A percentile compares a stretch with the other conserved stretches of the same genome.
phyloP scores from a whole-genome alignment of 805 yeast species.

The Soucietia sequanensis region DNA sequence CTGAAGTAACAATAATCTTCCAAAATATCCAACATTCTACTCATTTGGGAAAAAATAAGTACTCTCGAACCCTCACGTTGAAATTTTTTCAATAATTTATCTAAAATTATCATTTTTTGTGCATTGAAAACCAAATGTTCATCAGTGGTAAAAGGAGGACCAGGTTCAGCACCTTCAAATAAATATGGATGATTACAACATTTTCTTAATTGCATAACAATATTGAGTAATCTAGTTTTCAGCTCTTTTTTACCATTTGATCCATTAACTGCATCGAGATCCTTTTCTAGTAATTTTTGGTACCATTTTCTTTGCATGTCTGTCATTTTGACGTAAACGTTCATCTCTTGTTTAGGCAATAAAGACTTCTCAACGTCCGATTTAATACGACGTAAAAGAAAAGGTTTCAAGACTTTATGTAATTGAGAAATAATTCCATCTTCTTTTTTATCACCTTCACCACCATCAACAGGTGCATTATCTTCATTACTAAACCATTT shows the following conservation, averaged over 20 bases:
- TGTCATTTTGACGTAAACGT: constrained; percentile 71
- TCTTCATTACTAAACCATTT: constrained; percentile 59
- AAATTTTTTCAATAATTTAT: constrained; percentile 59
- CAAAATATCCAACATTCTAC: constrained; percentile 73
- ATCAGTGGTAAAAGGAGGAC: constrained; percentile 84
- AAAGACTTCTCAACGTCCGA: constrained; percentile 79
- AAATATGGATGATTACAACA: constrained; percentile 85
- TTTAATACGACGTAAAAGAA: constrained; percentile 71
- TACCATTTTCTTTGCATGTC: constrained; percentile 82
- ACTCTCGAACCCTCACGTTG: constrained; percentile 74
- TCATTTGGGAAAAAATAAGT: constrained; percentile 79
- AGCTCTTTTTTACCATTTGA: constrained; percentile 72
- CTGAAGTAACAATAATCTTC: constrained; percentile 78
- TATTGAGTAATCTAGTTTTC: constrained; percentile 71
- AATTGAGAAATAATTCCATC: constrained; percentile 62
- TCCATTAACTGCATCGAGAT: constrained; percentile 84
- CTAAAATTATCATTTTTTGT: constrained; percentile 69
- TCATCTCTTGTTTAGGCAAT: constrained; percentile 71
- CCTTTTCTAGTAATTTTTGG: constrained; percentile 72
- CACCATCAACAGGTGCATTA: constrained; percentile 34
- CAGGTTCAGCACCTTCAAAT: constrained; percentile 88
- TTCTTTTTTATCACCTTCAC: constrained; percentile 29
- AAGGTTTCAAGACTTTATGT: constrained; percentile 75
- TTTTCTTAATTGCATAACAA: constrained; percentile 82
- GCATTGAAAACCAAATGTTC: constrained; percentile 77